A percentile compares a stretch with the other conserved stretches of the same genome.
phyloP scores from a whole-genome alignment of 2,329 filamentous ascomycete species.

The Chalara sp. region DNA sequence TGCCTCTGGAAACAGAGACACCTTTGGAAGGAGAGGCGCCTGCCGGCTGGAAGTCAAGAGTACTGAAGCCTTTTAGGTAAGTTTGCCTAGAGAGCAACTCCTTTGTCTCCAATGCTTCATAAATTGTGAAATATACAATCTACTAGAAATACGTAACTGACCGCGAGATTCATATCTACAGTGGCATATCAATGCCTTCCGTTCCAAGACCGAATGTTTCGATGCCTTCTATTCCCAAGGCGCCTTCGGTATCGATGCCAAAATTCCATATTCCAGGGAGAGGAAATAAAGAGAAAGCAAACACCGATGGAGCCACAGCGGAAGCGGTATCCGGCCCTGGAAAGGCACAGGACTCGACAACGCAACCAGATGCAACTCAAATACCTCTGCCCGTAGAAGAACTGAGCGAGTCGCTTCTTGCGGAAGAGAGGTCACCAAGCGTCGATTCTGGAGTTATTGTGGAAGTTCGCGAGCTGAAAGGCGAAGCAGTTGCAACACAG shows the following conservation, averaged over 20 bases:
- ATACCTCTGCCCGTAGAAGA: not conserved
- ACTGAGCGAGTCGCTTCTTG: not conserved
- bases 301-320: not conserved
- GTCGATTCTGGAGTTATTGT: not conserved
- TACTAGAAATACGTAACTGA: too few species aligned
- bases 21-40: not conserved
- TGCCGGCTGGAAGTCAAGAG: not conserved
- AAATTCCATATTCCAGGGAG: not conserved
- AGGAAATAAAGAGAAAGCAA: not conserved
- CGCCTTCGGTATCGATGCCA: not conserved
- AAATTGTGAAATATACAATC: too few species aligned
- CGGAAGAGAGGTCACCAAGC: not conserved
- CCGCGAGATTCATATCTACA: not conserved
- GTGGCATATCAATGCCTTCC: not conserved
- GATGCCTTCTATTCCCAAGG: not conserved
- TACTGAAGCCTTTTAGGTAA: not conserved
- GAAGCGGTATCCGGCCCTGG: not conserved
- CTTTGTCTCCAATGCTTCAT: too few species aligned
- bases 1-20: slow-evolving; percentile 16
- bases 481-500: too few species aligned
- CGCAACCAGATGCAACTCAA: not conserved
- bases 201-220: not conserved
- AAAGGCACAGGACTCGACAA: not conserved
- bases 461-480: not conserved
- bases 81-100: too few species aligned